These are phyloP conservation scores for Backusella circina DNA, from an alignment of 192 early-diverging fungal species.

Conservation along the genomic window DNA sequence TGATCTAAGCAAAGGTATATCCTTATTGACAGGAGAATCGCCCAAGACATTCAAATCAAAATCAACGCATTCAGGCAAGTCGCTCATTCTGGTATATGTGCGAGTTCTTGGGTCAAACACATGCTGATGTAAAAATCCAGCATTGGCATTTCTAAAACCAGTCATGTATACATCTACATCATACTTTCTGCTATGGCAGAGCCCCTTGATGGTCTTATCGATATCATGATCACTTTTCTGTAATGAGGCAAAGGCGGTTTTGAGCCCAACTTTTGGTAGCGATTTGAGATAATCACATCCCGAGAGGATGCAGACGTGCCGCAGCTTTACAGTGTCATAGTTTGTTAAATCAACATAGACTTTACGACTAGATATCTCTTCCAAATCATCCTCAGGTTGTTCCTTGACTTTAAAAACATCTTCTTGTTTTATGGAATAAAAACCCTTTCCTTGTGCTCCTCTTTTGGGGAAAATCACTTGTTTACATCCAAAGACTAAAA, in stretches of 20 bases:
- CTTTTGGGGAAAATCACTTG: slow-evolving; percentile 79
- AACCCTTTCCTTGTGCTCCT: slow-evolving; percentile 66
- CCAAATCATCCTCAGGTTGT: slow-evolving; percentile 14
- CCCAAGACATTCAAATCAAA: background rate
- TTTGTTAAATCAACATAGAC: slow-evolving; percentile 11
- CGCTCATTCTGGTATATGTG: slow-evolving; percentile 57
- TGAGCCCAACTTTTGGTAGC: slow-evolving; percentile 82
- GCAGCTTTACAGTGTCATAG: slow-evolving; percentile 61
- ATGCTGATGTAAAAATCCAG: slow-evolving; percentile 86
- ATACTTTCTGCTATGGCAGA: slow-evolving; percentile 38
- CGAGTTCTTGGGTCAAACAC: slow-evolving; percentile 74
- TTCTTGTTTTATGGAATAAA: slow-evolving; percentile 57
- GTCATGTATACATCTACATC: slow-evolving; percentile 67
- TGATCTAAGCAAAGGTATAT: background rate
- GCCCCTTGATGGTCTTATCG: slow-evolving; percentile 32
- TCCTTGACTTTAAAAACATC: slow-evolving; percentile 49
- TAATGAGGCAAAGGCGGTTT: slow-evolving; percentile 64
- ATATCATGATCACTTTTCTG: slow-evolving; percentile 38
- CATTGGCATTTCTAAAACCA: slow-evolving; percentile 70
- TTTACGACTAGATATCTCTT: background rate
- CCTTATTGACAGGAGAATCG: background rate
- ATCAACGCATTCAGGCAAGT: slow-evolving; percentile 31
- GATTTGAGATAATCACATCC: slow-evolving; percentile 96
- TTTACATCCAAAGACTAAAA: slow-evolving; percentile 88
- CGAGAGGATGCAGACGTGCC: slow-evolving; percentile 90